Percentiles rank a stretch among this genome's conserved stretches.
These are phyloP conservation scores for Geranium rotundifolium DNA, from an alignment of 345 rosid species.

Conservation along the genomic window DNA sequence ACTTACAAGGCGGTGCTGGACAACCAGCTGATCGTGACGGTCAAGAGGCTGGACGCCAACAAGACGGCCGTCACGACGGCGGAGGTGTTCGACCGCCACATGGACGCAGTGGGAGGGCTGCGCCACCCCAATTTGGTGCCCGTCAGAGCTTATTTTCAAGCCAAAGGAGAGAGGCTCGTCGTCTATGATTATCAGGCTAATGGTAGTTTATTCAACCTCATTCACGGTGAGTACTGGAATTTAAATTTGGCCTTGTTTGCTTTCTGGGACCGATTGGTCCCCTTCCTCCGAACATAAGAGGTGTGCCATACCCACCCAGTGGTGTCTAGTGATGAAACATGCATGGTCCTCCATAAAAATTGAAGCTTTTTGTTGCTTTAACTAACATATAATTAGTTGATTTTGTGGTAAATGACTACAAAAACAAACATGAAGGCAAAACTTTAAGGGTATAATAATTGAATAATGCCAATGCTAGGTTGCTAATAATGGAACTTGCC, in stretches of 20 bases:
- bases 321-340: no score
- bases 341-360: no score
- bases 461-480: no score
- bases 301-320: no score
- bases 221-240: slow-evolving; percentile 50
- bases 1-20: slow-evolving; percentile 83
- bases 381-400: no score
- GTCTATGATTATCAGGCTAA: slow-evolving; percentile 77
- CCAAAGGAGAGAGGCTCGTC: slow-evolving; percentile 78
- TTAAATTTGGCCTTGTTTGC: neutral
- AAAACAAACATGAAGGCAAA: no score
- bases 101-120: slow-evolving; percentile 65
- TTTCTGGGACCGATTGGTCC: neutral
- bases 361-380: no score
- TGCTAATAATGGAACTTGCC: no score
- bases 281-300: no score
- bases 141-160: slow-evolving; percentile 61
- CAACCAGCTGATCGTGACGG: slow-evolving; percentile 61
- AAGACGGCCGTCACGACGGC: slow-evolving; percentile 59
- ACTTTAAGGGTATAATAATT: no score
- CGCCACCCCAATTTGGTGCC: slow-evolving; percentile 72
- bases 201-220: slow-evolving; percentile 81
- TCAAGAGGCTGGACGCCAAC: slow-evolving; percentile 67
- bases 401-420: no score
- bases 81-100: slow-evolving; percentile 56